phyloP scores from a whole-genome alignment of 768 basidiomycete genomes.

The Mycena leptocephala region DNA sequence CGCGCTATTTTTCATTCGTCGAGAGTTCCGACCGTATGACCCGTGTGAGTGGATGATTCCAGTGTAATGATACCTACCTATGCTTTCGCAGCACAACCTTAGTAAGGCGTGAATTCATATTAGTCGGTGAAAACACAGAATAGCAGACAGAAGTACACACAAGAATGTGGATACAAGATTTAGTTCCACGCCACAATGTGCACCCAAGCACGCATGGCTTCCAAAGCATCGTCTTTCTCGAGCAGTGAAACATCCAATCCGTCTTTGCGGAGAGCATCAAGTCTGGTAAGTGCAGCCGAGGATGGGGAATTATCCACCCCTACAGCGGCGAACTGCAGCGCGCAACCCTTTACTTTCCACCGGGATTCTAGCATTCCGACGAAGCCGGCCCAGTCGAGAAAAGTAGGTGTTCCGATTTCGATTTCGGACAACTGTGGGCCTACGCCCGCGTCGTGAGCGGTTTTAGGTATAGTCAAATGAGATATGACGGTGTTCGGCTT shows the following conservation, averaged over 20 bases:
- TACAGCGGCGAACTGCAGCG: neutral
- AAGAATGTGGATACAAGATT: no score
- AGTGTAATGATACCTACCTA: no score
- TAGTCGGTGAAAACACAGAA: no score
- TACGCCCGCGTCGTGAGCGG: neutral
- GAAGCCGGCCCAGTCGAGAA: neutral
- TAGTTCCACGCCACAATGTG: no score
- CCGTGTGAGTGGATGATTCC: no score
- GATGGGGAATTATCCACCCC: neutral
- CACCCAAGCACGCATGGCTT: neutral
- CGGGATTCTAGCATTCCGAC: constrained; percentile 17
- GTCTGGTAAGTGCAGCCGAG: neutral
- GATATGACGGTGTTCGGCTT: neutral
- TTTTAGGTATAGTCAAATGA: neutral
- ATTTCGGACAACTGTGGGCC: neutral
- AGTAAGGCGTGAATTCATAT: no score
- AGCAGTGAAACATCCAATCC: neutral
- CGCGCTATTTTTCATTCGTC: no score
- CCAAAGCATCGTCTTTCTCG: neutral
- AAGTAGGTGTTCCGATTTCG: neutral
- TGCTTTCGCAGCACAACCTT: no score
- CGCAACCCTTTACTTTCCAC: neutral
- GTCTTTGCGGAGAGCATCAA: neutral
- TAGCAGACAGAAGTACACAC: no score
- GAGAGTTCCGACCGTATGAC: no score